Percentiles rank a stretch among this genome's conserved stretches.
Conservation (phyloP, 2,329 filamentous ascomycete species). For the Helotiales sp. region DNA sequence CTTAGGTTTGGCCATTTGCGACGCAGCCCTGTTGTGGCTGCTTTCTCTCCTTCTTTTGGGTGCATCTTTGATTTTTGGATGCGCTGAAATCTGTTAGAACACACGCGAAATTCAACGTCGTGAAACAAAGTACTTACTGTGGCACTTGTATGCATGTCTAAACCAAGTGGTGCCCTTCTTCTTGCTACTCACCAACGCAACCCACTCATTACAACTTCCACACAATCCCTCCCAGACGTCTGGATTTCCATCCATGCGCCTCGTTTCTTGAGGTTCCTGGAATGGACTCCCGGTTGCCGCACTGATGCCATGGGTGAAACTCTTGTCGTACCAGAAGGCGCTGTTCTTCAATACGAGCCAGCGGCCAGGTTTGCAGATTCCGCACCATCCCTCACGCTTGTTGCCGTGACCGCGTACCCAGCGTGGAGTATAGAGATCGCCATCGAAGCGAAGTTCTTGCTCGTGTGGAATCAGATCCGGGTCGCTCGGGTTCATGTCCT, state of each 20-base stretch:
- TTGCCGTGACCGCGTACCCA: constrained; percentile 87
- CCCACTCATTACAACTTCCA: constrained; percentile 77
- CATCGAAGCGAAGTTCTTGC: constrained; percentile 75
- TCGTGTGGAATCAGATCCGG: constrained; percentile 75
- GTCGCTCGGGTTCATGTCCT: constrained; percentile 79
- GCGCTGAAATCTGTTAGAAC: no score
- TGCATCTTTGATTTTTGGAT: constrained; percentile 70
- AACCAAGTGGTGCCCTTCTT: constrained; percentile 95
- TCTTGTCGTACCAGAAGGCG: constrained; percentile 92
- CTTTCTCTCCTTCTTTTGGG: constrained; percentile 67
- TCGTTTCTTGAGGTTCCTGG: constrained; percentile 72
- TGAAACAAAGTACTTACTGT: no score
- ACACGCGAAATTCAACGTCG: no score
- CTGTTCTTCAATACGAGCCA: constrained; percentile 91
- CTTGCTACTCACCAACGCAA: constrained; percentile 79
- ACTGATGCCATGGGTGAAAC: constrained; percentile 84
- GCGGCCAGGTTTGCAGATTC: constrained; percentile 80
- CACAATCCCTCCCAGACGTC: constrained; percentile 82
- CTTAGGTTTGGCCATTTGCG: constrained; percentile 49
- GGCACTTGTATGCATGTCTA: constrained; percentile 85
- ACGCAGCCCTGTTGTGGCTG: constrained; percentile 44
- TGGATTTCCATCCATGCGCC: constrained; percentile 76
- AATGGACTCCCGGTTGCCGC: constrained; percentile 78
- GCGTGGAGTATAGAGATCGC: constrained; percentile 78
- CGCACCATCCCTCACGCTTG: constrained; percentile 88